phyloP scores from a whole-genome alignment of 2,329 filamentous ascomycete genomes.

The Diaporthe velutina region DNA sequence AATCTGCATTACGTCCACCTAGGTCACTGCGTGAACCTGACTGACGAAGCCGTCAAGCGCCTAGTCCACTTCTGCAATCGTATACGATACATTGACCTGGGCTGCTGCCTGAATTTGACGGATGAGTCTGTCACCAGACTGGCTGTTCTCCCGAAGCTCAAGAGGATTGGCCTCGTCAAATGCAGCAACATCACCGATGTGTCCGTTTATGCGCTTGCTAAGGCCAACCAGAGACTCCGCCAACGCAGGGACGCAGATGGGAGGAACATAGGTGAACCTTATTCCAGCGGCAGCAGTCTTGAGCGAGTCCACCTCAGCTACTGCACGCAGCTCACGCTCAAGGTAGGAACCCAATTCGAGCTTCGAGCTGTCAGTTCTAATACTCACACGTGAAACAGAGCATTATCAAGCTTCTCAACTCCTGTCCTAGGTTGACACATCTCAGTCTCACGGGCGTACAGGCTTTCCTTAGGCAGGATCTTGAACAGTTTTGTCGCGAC shows the following conservation, averaged over 20 bases:
- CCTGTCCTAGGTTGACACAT: constrained; percentile 92
- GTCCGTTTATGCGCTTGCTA: constrained; percentile 87
- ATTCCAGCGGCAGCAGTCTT: constrained; percentile 73
- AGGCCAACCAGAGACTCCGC: constrained; percentile 70
- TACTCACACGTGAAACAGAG: constrained; percentile 70
- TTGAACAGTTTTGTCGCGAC: constrained; percentile 87
- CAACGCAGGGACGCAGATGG: constrained; percentile 63
- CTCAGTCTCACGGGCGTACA: constrained; percentile 94
- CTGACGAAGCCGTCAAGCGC: constrained; percentile 86
- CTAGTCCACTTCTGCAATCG: constrained; percentile 90
- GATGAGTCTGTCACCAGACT: constrained; percentile 88
- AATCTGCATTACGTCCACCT: constrained; percentile 97
- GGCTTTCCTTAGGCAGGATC: constrained; percentile 87
- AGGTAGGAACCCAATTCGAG: constrained; percentile 66
- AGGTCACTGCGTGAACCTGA: constrained; percentile 92
- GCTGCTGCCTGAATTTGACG: constrained; percentile 92
- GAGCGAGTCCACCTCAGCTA: constrained; percentile 98
- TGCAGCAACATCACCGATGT: constrained; percentile 90
- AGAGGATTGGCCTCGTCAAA: constrained; percentile 95
- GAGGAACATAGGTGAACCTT: constrained; percentile 63
- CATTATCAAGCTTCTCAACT: constrained; percentile 89
- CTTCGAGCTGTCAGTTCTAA: neutral
- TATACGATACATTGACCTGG: constrained; percentile 96
- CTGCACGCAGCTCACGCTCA: constrained; percentile 85
- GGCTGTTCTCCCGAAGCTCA: constrained; percentile 89